These are phyloP conservation scores for Echinochloa phyllopogon DNA, from an alignment of 176 grass and related monocot genomes.

Conservation along the genomic window DNA sequence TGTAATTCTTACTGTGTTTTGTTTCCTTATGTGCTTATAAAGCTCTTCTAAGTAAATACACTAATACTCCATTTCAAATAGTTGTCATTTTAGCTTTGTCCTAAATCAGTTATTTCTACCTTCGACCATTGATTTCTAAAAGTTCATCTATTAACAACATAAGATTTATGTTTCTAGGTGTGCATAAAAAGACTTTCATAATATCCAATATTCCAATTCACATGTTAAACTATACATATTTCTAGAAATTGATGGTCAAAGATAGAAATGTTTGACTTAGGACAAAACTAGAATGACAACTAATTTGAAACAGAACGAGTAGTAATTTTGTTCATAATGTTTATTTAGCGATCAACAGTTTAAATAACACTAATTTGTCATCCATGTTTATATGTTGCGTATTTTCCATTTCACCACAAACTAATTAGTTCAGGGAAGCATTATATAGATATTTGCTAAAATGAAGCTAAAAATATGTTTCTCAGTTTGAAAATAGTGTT, in stretches of 20 bases:
- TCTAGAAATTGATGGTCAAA: no score
- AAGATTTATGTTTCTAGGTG: no score
- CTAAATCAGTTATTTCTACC: no score
- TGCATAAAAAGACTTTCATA: no score
- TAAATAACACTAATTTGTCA: constrained; percentile 16
- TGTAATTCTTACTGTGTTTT: constrained; percentile 20
- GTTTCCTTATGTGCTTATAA: constrained; percentile 19
- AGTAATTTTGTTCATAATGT: neutral
- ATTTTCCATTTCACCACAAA: constrained; percentile 21
- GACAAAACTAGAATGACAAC: no score
- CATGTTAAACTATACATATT: no score
- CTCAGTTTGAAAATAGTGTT: constrained; percentile 4
- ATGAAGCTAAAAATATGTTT: neutral
- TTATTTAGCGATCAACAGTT: neutral
- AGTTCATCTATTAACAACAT: no score
- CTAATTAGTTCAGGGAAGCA: constrained; percentile 14
- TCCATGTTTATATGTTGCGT: constrained; percentile 5
- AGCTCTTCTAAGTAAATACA: constrained; percentile 30
- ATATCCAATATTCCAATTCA: no score
- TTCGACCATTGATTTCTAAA: no score
- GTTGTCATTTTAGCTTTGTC: no score
- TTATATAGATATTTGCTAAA: constrained; percentile 9
- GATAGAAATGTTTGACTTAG: no score
- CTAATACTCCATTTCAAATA: neutral
- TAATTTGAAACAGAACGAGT: neutral